phyloP scores from a whole-genome alignment of 495 filamentous ascomycete genomes.

The Lasiosphaeris hirsuta region DNA sequence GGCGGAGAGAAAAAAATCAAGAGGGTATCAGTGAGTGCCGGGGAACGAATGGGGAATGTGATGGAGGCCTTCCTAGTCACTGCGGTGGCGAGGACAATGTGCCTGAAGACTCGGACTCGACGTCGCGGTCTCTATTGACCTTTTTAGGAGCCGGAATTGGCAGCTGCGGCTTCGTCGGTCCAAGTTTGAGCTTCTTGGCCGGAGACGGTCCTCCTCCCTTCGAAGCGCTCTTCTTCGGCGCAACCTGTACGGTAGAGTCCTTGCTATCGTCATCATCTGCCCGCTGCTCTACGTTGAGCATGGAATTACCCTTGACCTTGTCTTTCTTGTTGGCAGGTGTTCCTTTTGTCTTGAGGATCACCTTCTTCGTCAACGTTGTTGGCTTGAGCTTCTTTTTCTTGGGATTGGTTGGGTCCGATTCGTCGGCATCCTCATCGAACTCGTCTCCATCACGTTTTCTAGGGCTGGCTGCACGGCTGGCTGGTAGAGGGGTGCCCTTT shows the following conservation, averaged over 20 bases:
- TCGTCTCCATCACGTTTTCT: slow-evolving; percentile 51
- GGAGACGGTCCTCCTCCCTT: slow-evolving; percentile 33
- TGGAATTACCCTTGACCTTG: slow-evolving; percentile 41
- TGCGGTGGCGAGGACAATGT: slow-evolving; percentile 49
- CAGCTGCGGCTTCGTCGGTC: slow-evolving; percentile 34
- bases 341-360: slow-evolving; percentile 47
- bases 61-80: slow-evolving; percentile 2
- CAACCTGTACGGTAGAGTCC: slow-evolving; percentile 41
- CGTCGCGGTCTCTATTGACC: slow-evolving; percentile 40
- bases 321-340: slow-evolving; percentile 39
- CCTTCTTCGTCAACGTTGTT: slow-evolving; percentile 40
- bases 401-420: slow-evolving; percentile 43
- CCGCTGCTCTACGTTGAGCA: slow-evolving; percentile 41
- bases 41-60: no score
- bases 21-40: no score
- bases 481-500: slow-evolving; percentile 57
- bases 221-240: slow-evolving; percentile 39
- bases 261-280: slow-evolving; percentile 35
- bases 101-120: slow-evolving; percentile 48
- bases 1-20: no score
- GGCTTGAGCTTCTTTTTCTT: slow-evolving; percentile 52
- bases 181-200: slow-evolving; percentile 46
- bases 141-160: slow-evolving; percentile 38
- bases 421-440: slow-evolving; percentile 49
- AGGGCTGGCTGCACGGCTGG: slow-evolving; percentile 43